Percentiles rank a stretch among this genome's conserved stretches.
Conservation (phyloP, 495 filamentous ascomycete species). For the Penicillium herquei region DNA sequence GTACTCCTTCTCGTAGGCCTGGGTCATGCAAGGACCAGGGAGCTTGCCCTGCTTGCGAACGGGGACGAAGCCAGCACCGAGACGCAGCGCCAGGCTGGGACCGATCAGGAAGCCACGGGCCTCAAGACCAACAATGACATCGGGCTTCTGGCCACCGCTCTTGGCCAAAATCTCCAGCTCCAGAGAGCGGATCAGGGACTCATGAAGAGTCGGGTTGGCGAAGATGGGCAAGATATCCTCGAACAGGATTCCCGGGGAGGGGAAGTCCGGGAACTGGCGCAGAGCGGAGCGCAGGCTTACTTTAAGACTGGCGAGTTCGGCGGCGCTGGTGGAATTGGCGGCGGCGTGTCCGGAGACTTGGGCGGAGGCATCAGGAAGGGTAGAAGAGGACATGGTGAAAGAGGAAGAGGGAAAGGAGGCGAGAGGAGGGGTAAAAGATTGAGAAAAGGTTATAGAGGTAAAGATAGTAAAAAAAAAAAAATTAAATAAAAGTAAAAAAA, state of each 20-base stretch:
- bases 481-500: constrained; percentile 12
- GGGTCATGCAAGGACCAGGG: constrained; percentile 80
- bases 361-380: constrained; percentile 46
- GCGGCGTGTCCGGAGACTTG: constrained; percentile 48
- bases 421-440: constrained; percentile 28
- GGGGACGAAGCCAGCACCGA: constrained; percentile 89
- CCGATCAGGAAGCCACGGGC: constrained; percentile 96
- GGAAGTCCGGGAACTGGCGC: constrained; percentile 89
- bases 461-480: constrained; percentile 21
- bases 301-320: constrained; percentile 94
- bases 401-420: constrained; percentile 31
- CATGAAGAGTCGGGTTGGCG: constrained; percentile 71
- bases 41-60: constrained; percentile 97
- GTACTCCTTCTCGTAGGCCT: constrained; percentile 92
- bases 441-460: constrained; percentile 16
- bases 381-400: constrained; percentile 60
- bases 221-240: constrained; percentile 99
- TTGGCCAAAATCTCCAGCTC: constrained; percentile 71
- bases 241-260: constrained; percentile 89
- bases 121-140: constrained; percentile 91
- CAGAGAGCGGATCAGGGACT: constrained; percentile 76
- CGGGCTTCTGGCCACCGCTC: constrained; percentile 59
- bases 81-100: constrained; percentile 78
- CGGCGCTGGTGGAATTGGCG: constrained; percentile 64
- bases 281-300: constrained; percentile 64